These are phyloP conservation scores for Glycyrrhiza uralensis DNA, from an alignment of 306 rosid genomes.

Conservation along the genomic window DNA sequence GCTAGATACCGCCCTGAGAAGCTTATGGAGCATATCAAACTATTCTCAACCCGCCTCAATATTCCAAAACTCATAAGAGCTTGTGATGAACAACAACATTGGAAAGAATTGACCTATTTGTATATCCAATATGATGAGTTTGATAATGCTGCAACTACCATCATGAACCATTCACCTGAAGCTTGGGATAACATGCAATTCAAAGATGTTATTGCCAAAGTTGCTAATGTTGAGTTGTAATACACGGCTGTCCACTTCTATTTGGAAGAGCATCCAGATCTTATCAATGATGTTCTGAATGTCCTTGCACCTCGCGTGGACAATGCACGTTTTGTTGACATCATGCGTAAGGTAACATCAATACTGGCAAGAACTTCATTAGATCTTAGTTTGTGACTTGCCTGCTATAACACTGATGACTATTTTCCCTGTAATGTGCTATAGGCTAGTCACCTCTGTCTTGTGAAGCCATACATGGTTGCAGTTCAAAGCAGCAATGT, in stretches of 20 bases:
- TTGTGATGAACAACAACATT: conserved; percentile 97
- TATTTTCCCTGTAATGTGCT: conserved; percentile 6
- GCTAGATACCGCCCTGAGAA: too few species aligned
- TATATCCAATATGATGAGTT: conserved; percentile 98
- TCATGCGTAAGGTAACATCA: conserved; percentile 80
- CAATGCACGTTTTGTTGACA: conserved; percentile 96
- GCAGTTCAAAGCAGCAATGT: conserved; percentile 99
- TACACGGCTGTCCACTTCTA: conserved; percentile 99
- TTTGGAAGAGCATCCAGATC: conserved; percentile 99
- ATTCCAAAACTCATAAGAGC: conserved; percentile 98
- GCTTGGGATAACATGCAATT: conserved; percentile 99
- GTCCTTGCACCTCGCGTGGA: conserved; percentile 99
- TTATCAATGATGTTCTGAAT: conserved; percentile 91
- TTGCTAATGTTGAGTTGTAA: conserved; percentile 90
- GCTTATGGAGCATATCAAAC: conserved; percentile 98
- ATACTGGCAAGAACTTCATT: background rate
- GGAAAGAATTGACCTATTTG: conserved; percentile 93
- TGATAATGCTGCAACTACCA: conserved; percentile 98
- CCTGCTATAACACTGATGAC: background rate
- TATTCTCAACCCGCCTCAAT: conserved; percentile 94
- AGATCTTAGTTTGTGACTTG: background rate
- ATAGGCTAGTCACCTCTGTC: conserved; percentile 94
- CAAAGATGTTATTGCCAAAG: conserved; percentile 92
- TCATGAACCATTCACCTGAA: conserved; percentile 99
- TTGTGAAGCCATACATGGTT: conserved; percentile 99